Conservation (phyloP, 805 yeast genomes). For the Yamadazyma olivae region DNA sequence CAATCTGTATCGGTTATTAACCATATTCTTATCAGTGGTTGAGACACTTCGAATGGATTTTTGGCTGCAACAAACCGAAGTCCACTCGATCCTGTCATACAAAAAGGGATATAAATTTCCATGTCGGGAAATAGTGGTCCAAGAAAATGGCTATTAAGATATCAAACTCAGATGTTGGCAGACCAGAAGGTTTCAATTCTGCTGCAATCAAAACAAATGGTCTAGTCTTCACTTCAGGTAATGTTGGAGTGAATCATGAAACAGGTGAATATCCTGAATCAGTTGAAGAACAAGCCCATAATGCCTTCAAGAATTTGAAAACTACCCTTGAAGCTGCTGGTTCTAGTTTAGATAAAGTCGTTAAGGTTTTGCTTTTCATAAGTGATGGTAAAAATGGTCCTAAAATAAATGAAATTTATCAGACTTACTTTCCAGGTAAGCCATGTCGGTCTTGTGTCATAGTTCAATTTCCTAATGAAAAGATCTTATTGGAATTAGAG, state of each 20-base stretch:
- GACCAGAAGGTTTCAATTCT: constrained; percentile 3
- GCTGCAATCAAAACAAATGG: constrained; percentile 14
- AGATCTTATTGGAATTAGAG: constrained; percentile 47
- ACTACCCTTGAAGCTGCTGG: constrained; percentile 40
- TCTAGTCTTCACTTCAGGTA: constrained; percentile 17
- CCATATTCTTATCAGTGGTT: too few species aligned
- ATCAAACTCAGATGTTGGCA: not conserved
- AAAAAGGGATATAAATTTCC: too few species aligned
- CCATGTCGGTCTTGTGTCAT: constrained; percentile 52
- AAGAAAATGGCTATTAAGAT: not conserved
- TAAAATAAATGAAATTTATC: constrained; percentile 41
- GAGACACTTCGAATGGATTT: too few species aligned
- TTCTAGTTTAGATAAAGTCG: constrained; percentile 37
- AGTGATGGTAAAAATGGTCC: constrained; percentile 36
- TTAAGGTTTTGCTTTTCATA: constrained; percentile 48
- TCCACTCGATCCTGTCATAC: not conserved
- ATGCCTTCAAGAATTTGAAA: constrained; percentile 39
- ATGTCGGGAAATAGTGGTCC: too few species aligned
- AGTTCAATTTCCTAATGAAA: constrained; percentile 45
- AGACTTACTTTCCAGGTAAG: constrained; percentile 37
- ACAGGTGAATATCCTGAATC: constrained; percentile 34
- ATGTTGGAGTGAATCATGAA: constrained; percentile 22
- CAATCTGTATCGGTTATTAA: too few species aligned
- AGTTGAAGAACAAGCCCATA: constrained; percentile 40
- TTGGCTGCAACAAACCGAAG: too few species aligned